A percentile compares a stretch with the other conserved stretches of the same genome.
phyloP scores from a whole-genome alignment of 2,329 filamentous ascomycete genomes.

The Podosphaera xanthii region DNA sequence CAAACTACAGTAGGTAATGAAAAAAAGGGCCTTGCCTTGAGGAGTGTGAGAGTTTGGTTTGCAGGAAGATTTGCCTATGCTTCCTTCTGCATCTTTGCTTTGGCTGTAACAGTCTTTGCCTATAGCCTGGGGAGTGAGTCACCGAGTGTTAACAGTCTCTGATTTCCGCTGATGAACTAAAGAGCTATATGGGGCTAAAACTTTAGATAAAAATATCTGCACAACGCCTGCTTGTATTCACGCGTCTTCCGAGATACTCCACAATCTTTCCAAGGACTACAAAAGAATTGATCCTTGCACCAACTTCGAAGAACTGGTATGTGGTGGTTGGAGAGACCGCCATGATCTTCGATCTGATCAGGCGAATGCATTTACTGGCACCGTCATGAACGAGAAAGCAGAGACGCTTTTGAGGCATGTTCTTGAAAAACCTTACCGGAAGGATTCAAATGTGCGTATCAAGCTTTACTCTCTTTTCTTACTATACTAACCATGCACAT shows the following conservation, averaged over 20 bases:
- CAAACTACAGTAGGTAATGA: neutral
- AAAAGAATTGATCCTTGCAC: conserved; percentile 41
- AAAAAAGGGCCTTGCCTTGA: neutral
- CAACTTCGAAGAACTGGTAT: conserved; percentile 45
- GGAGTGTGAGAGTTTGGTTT: neutral
- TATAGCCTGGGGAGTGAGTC: conserved; percentile 9
- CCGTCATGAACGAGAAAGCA: conserved; percentile 36
- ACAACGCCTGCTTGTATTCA: conserved; percentile 37
- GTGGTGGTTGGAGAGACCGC: conserved; percentile 39
- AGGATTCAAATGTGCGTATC: conserved; percentile 17
- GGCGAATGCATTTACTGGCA: conserved; percentile 33
- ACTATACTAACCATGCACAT: neutral
- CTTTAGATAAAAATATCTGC: conserved; percentile 19
- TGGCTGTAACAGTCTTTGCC: neutral
- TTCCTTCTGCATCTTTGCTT: neutral
- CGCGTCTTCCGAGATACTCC: conserved; percentile 36
- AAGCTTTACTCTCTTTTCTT: neutral
- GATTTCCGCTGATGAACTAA: neutral
- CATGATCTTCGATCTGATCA: conserved; percentile 45
- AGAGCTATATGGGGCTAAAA: neutral
- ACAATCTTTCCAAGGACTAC: conserved; percentile 38
- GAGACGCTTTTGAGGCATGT: conserved; percentile 37
- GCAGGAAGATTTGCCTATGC: neutral
- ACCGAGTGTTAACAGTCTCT: neutral
- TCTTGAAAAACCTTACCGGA: conserved; percentile 32